Base-by-base conservation (phyloP, 306 rosid species). In the Vigna radiata region DNA sequence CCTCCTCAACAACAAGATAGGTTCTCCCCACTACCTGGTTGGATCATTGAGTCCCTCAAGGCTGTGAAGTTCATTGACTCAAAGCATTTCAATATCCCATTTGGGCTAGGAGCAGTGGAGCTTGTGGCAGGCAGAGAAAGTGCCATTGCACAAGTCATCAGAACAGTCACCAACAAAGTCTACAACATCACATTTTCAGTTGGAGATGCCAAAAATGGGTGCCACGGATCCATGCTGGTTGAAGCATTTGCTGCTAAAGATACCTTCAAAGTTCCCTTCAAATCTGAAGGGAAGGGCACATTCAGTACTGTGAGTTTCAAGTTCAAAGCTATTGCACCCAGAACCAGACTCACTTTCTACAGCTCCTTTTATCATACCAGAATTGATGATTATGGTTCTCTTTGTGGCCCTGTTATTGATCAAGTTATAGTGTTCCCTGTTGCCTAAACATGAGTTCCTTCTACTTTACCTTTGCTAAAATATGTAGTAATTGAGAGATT, bases 61-160 rank as follows among this genome's bases (percentile, higher is more conserved):
- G 97, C 98, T 0, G 87, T 92, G 23, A 95, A 92, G 68, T 90
- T 86, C 89, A 89, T 95, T 25, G 96, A 92, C 23, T 82, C 86
- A 2, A 83, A 83, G 48, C 79, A 83, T 66, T 83, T 83, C 67
- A 79, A 77, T 39, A 77, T 83, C 56, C 99, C 98, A n/a, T 81
- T 41, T 54, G 99, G 98, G 49, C 21, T 49, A 0, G 88, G 85
- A 3, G 98, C 99, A 0, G 81, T 92, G 2, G 97, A 95, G 84
- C 98, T 92, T 56, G 93, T 95, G 71, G 97, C 96, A 19, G 97
- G 98, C 27, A 80, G 96, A 68, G 98, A 95, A 73, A 92, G 98
- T 55, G 96, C 97, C 13, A 80, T 96, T 11, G 97, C 99, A 1
- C 98, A 96, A 81, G 43, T 96, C 8, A 69, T 96, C 70, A 86